Base-by-base conservation (phyloP, 1,284 basidiomycete species). In the Vanrija sp. region DNA sequence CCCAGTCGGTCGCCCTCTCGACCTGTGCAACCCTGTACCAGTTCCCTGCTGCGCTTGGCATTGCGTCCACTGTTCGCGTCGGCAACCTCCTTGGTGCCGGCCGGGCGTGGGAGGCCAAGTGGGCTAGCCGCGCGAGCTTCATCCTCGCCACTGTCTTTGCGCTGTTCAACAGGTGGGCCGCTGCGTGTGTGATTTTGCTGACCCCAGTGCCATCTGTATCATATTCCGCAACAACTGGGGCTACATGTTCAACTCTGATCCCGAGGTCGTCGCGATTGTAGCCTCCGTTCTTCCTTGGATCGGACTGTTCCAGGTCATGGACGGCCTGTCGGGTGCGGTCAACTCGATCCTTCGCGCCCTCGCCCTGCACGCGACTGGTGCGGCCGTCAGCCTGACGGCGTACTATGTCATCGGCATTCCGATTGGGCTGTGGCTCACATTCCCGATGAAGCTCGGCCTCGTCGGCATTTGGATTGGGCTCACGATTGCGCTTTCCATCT, bases 1-100 rank as follows among this genome's bases (percentile, higher is more conserved):
- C 80, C 12, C 81, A 80, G 60, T 78, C 76, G 1, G 75, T 80
- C 4, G 68, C 79, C 36, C 61, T 78, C 35, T 84, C 42, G 84
- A 49, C 82, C 80, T 23, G 76, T 48, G 85, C 88, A 3, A 85
- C 85, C 4, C 87, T 87, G 4, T 95, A 85, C 73, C 92, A 95
- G 72, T 87, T 87, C 1, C 90, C 91, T 0, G 90, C 85, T 56
- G 84, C 89, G 0, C 75, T 95, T 18, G 83, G 85, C 49, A 82
- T 93, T 8, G 90, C 92, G 0, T 80, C 86, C 1, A 87, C 90
- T 19, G 90, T 95, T 43, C 83, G 92, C 15, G 85, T 92, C 24
- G 89, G 89, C 2, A 91, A 92, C 67, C 78, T 92, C 14, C 79
- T 92, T 1, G 89, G 89, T 6, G 86, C 89, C 57, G 78, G 79